Evolutionary conservation across 2,329 filamentous ascomycete genomes (phyloP).

Genomic region (Alternaria sp.): DNA sequence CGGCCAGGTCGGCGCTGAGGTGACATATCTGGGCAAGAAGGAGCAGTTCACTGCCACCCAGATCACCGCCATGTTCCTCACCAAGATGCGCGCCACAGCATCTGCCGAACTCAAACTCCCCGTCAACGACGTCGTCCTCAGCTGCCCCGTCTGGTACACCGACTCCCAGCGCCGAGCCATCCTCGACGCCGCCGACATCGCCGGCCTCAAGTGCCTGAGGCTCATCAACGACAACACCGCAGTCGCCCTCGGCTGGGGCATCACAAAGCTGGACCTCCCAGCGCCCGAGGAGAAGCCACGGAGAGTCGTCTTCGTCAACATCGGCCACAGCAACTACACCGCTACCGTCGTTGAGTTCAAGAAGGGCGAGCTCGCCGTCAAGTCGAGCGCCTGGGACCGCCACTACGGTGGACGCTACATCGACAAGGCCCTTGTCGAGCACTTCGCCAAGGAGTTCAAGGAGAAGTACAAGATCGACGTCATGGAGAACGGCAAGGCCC

Average conservation of each 20-base stretch:
- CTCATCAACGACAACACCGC: conserved; percentile 99
- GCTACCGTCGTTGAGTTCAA: conserved; percentile 93
- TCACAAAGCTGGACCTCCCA: conserved; percentile 95
- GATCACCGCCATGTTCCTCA: conserved; percentile 92
- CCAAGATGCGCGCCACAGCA: conserved; percentile 90
- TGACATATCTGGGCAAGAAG: conserved; percentile 92
- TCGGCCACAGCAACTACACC: conserved; percentile 96
- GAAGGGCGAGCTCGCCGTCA: conserved; percentile 95
- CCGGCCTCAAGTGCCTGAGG: conserved; percentile 88
- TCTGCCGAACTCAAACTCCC: conserved; percentile 86
- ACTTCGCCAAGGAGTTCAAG: conserved; percentile 95
- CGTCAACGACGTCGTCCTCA: conserved; percentile 92
- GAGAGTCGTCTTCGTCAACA: conserved; percentile 89
- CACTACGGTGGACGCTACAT: conserved; percentile 98
- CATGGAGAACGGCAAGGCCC: conserved; percentile 85
- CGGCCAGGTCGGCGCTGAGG: conserved; percentile 93
- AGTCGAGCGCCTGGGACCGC: conserved; percentile 89
- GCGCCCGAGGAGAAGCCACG: conserved; percentile 87
- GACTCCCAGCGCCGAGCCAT: conserved; percentile 89
- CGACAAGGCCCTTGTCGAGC: conserved; percentile 91
- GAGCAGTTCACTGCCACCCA: conserved; percentile 94
- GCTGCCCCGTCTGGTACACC: conserved; percentile 96
- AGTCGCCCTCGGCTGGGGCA: conserved; percentile 93
- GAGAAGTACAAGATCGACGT: conserved; percentile 98
- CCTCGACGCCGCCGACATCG: conserved; percentile 90